Base-by-base conservation (phyloP, 2,329 filamentous ascomycete species). In the Calonectria henricotiae region DNA sequence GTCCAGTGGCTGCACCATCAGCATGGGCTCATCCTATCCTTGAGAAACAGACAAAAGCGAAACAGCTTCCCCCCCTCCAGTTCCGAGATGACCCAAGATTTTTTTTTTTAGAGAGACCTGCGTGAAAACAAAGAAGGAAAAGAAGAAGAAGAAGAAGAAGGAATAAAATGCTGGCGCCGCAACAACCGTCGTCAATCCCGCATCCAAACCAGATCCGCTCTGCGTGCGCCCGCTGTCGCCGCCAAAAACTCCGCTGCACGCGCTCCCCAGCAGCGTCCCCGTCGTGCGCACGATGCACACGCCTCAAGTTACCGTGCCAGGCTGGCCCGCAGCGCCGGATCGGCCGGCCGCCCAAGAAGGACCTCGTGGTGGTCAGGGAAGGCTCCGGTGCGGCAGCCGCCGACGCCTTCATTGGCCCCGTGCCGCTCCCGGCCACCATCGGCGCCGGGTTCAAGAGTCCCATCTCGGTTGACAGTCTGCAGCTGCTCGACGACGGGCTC, bases 171-270 rank as follows among this genome's bases (percentile, higher is more conserved):
- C 73, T 62, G 25, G 49, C 39, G 39, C 17, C 64, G 4, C 55
- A 27, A 32, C 25, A 27, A 8, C 23, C 69, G n/a, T 54, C 67
- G 0, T 30, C 67, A 23, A 20, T 25, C 41, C 76, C 77, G 2
- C 80, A 81, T 54, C 80, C 80, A 4, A 80, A 76, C 30, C 80
- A 82, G 58, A 71, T 80, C 39, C 78, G 80, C 32, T 79, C 78
- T 7, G 78, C 79, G 6, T 82, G 80, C 65, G 79, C 81, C 71
- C 74, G 79, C 47, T 81, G 80, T 20, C 80, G 79, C 8, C 72
- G 75, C 12, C 79, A 81, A 49, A 82, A 81, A 63, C 75, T 82
- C 6, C 77, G 78, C 35, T 82, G 80, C 70, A 73, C 74, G 8
- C 79, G 79, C 20, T 74, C 76, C 27, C 58, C 73, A 30, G 51